phyloP scores from a whole-genome alignment of 2,329 filamentous ascomycete species.

The Calonectria hongkongensis region DNA sequence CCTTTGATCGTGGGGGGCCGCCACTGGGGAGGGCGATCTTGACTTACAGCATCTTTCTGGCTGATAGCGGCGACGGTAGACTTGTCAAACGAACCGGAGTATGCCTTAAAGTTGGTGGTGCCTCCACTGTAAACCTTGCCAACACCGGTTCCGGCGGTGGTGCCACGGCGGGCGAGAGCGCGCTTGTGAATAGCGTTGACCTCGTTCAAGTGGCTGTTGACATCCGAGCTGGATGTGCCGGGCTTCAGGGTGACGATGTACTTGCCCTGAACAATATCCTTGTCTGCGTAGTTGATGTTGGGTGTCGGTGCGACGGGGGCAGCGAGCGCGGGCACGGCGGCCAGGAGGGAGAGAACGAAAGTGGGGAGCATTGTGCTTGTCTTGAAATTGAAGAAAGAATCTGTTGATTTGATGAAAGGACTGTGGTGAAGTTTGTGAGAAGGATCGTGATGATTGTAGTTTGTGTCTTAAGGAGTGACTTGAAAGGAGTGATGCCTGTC shows the following conservation, averaged over 20 bases:
- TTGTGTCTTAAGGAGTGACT: conserved; percentile 21
- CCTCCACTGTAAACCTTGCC: conserved; percentile 47
- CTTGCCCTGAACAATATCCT: conserved; percentile 59
- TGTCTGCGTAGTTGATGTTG: conserved; percentile 23
- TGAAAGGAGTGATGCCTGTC: conserved; percentile 20
- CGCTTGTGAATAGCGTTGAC: conserved; percentile 57
- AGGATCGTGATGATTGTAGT: conserved; percentile 15
- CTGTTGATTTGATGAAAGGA: background rate
- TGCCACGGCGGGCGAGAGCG: conserved; percentile 57
- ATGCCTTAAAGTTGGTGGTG: conserved; percentile 62
- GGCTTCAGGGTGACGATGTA: conserved; percentile 69
- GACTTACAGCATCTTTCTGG: conserved; percentile 62
- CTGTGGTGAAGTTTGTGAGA: conserved; percentile 7
- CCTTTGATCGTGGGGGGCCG: conserved; percentile 19
- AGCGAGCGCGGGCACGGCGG: conserved; percentile 26
- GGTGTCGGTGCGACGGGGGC: conserved; percentile 41
- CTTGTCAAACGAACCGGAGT: conserved; percentile 65
- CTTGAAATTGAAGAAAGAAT: background rate
- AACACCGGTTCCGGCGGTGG: conserved; percentile 8
- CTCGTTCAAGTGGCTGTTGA: conserved; percentile 60
- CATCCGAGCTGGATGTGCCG: conserved; percentile 54
- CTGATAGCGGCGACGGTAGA: conserved; percentile 64
- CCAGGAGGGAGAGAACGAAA: conserved; percentile 45
- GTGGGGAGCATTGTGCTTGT: conserved; percentile 25
- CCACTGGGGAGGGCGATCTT: background rate